Evolutionary conservation across 768 basidiomycete species (phyloP), one percentile per base, ranked within the genome.

Genomic region (Mycena leptocephala): DNA sequence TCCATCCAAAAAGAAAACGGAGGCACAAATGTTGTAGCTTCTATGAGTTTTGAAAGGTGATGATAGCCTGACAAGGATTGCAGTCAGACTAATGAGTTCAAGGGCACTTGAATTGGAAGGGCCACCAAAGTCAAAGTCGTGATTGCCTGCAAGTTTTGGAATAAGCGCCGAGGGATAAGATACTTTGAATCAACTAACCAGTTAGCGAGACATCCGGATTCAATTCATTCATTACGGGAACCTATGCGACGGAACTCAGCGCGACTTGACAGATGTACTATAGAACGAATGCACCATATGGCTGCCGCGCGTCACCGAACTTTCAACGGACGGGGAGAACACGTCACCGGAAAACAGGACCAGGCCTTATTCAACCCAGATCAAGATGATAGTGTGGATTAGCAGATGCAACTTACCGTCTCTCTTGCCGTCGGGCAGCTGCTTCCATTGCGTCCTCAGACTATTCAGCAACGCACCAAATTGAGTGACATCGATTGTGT

Each of bases 101-200:
- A 39, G 16, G 18, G 10, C 20, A 10, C 33, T 18, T 14, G 16
- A 26, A 11, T 4, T 14, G 39, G 30, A 37, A 18, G 11, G 7
- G 85, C 61, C 72, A 94, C 95, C 95, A 78, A 95, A 96, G 84
- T 97, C 97, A 83, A 97, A 97, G 79, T 97, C 97, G 78, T 98
- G 97, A 81, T 98, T 97, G 6, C 96, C 95, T 96, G 74, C 6
- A 26, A 59, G 6, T 28, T 24, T 32, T 26, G 41, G 75, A 26
- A 30, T 64, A 48, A n/a, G 22, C 64, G 46, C 35, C 70, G 48
- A 39, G 16, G 24, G 20, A 41, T 9, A 39, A 8, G 51, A n/a
- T 22, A 33, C 28, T 18, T 18, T 48, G 37, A 69, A n/a, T 65
- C 37, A 20, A 84, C 93, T 65, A 37, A 95, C 96, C 96, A 70